These are phyloP conservation scores for Dimocarpus longan DNA, from an alignment of 345 rosid species.

Conservation along the genomic window DNA sequence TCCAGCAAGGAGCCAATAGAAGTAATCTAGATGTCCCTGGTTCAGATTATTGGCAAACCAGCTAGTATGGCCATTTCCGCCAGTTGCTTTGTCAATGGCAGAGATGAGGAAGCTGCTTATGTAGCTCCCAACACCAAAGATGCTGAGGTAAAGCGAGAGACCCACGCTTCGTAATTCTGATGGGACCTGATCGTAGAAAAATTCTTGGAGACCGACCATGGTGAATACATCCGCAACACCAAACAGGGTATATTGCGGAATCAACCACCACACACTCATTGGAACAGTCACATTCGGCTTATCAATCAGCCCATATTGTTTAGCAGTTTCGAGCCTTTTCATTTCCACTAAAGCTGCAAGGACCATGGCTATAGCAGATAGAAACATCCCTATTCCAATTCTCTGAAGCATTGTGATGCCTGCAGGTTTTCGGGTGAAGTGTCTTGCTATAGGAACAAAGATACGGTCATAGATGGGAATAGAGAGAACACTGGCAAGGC, in stretches of 20 bases:
- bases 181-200: slow-evolving; percentile 63
- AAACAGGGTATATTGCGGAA: slow-evolving; percentile 54
- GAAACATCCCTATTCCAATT: slow-evolving; percentile 53
- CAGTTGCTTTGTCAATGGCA: slow-evolving; percentile 41
- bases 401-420: slow-evolving; percentile 69
- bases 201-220: slow-evolving; percentile 65
- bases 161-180: slow-evolving; percentile 54
- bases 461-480: slow-evolving; percentile 53
- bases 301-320: slow-evolving; percentile 43
- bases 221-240: slow-evolving; percentile 58
- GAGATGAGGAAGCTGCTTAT: slow-evolving; percentile 56
- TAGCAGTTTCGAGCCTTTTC: slow-evolving; percentile 49
- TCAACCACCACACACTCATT: slow-evolving; percentile 64
- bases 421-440: slow-evolving; percentile 39
- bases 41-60: slow-evolving; percentile 59
- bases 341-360: slow-evolving; percentile 50
- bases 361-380: slow-evolving; percentile 49
- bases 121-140: slow-evolving; percentile 61
- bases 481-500: slow-evolving; percentile 43
- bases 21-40: slow-evolving; percentile 60
- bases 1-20: slow-evolving; percentile 54
- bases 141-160: slow-evolving; percentile 56
- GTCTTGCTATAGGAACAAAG: slow-evolving; percentile 50
- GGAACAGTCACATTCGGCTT: slow-evolving; percentile 45
- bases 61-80: slow-evolving; percentile 39